These are phyloP conservation scores for Asterochloris sp. DNA, from an alignment of 139 green algal genomes.

Conservation along the genomic window DNA sequence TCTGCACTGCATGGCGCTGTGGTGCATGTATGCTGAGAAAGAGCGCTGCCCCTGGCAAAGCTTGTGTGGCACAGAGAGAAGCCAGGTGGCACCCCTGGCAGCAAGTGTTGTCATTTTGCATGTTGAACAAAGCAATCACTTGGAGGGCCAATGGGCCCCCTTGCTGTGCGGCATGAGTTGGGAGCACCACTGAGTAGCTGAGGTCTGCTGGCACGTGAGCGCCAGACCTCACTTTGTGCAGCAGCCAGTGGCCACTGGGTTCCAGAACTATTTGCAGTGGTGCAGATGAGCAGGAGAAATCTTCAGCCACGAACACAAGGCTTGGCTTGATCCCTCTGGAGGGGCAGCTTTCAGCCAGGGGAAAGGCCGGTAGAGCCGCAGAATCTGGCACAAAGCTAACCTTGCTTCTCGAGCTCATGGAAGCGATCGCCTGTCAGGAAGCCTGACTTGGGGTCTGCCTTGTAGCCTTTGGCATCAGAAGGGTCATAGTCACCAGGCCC, in stretches of 20 bases:
- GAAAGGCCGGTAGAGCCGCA: neutral
- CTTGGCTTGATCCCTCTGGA: neutral
- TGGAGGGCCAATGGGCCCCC: too few species aligned
- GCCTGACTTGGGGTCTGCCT: slow-evolving; percentile 36
- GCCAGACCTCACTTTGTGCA: too few species aligned
- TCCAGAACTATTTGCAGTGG: neutral
- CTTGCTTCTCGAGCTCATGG: slow-evolving; percentile 11
- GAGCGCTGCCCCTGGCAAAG: neutral
- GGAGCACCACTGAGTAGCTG: too few species aligned
- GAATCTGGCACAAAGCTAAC: neutral
- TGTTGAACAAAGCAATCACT: too few species aligned
- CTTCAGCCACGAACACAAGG: too few species aligned
- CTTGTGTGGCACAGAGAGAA: too few species aligned
- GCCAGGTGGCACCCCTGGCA: too few species aligned
- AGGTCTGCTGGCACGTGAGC: too few species aligned
- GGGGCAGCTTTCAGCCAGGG: neutral
- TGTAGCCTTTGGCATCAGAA: slow-evolving; percentile 31
- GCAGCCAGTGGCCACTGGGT: neutral
- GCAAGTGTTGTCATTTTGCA: too few species aligned
- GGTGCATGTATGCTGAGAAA: neutral
- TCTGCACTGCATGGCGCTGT: too few species aligned
- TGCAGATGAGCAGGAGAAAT: too few species aligned
- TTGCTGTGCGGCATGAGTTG: too few species aligned
- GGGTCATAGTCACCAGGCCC: slow-evolving; percentile 47
- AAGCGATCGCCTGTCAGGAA: slow-evolving; percentile 44